Conservation (phyloP, 2,329 filamentous ascomycete genomes). For the Myotisia sp. region DNA sequence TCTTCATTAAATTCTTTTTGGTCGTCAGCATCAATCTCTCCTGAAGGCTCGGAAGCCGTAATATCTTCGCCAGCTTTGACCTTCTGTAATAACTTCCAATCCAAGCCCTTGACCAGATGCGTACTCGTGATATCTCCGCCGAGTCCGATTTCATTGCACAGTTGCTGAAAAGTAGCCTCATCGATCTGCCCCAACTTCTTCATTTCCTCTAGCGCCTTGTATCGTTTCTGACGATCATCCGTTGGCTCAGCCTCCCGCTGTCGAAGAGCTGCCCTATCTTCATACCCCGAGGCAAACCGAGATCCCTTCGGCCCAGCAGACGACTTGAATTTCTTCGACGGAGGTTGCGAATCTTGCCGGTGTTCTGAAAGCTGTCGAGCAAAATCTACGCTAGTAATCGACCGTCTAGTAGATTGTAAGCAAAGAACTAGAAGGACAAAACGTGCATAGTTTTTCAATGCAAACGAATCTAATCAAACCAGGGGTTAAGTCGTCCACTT, state of each 20-base stretch:
- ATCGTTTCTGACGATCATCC: conserved; percentile 39
- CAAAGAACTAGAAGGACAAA: conserved; percentile 2
- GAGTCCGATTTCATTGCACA: conserved; percentile 57
- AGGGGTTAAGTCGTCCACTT: conserved; percentile 23
- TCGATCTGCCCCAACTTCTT: conserved; percentile 77
- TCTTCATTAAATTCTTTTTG: conserved; percentile 39
- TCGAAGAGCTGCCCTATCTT: conserved; percentile 60
- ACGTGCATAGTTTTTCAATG: neutral
- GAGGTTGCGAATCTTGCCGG: conserved; percentile 42
- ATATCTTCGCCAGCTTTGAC: conserved; percentile 43
- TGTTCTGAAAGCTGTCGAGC: conserved; percentile 70
- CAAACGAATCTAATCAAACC: neutral
- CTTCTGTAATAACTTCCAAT: conserved; percentile 53
- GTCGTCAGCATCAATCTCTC: conserved; percentile 20
- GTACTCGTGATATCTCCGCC: conserved; percentile 70
- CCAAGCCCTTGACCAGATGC: conserved; percentile 81
- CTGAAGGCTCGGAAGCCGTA: conserved; percentile 14
- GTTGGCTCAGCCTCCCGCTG: conserved; percentile 36
- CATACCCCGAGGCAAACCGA: conserved; percentile 65
- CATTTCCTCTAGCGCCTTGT: conserved; percentile 67
- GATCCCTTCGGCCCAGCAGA: conserved; percentile 66
- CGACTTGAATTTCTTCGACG: conserved; percentile 61
- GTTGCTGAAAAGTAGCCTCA: conserved; percentile 57
- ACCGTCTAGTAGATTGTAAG: conserved; percentile 38
- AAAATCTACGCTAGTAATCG: conserved; percentile 56